Conservation (phyloP, 371 early-diverging fungal species). For the Saksenaea vasiformis region DNA sequence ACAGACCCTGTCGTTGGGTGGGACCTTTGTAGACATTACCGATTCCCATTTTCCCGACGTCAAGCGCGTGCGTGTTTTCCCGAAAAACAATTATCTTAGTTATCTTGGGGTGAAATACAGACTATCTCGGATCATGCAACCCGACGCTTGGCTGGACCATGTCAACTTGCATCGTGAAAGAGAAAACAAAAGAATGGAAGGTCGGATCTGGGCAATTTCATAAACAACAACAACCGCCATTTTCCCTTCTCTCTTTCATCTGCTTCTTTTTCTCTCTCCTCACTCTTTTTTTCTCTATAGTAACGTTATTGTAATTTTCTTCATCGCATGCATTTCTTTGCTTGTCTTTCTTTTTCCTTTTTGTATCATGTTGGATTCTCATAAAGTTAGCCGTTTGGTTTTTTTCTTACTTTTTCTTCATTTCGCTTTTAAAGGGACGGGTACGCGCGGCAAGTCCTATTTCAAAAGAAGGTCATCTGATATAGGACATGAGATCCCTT, state of each 20-base stretch:
- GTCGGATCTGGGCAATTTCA: background rate
- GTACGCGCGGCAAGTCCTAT: background rate
- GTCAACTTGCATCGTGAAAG: constrained; percentile 1
- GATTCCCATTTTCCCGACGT: constrained; percentile 40
- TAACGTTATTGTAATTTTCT: background rate
- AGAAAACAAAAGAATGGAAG: constrained; percentile 1
- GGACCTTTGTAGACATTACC: constrained; percentile 41
- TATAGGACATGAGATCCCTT: background rate
- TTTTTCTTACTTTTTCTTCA: background rate
- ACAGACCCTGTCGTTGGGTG: constrained; percentile 32
- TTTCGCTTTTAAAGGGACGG: background rate
- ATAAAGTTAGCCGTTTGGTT: background rate
- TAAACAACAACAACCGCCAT: background rate
- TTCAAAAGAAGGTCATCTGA: background rate
- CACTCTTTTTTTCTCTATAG: background rate
- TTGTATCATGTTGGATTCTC: background rate
- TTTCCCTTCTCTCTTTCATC: background rate
- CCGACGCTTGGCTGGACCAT: constrained; percentile 37
- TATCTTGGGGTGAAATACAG: constrained; percentile 43
- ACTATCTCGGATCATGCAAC: constrained; percentile 39
- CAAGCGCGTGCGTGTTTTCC: constrained; percentile 39
- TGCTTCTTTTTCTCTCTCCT: background rate
- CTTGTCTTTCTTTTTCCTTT: background rate
- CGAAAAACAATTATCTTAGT: constrained; percentile 32
- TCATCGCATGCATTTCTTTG: background rate